Conservation (phyloP, 2,329 filamentous ascomycete genomes). For the Geosmithia flava region DNA sequence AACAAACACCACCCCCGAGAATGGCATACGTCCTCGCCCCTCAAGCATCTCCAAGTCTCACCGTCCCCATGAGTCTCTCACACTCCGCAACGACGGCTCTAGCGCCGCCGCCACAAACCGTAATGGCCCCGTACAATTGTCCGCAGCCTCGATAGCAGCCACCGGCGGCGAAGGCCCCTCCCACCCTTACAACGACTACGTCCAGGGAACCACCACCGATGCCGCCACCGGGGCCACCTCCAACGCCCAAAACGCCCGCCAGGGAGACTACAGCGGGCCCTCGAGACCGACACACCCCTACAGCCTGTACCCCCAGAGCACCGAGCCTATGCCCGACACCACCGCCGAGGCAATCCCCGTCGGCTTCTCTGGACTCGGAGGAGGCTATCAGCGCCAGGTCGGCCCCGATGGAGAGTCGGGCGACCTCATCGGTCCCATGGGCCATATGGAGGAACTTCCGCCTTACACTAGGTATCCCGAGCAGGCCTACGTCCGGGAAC, state of each 20-base stretch:
- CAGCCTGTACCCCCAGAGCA: slow-evolving; percentile 73
- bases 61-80: slow-evolving; percentile 33
- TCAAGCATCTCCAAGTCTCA: slow-evolving; percentile 46
- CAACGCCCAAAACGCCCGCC: slow-evolving; percentile 31
- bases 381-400: slow-evolving; percentile 57
- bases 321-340: slow-evolving; percentile 36
- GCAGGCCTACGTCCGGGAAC: slow-evolving; percentile 35
- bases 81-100: slow-evolving; percentile 38
- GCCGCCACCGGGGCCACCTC: background rate
- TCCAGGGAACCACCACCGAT: background rate
- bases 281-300: slow-evolving; percentile 74
- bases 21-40: slow-evolving; percentile 20
- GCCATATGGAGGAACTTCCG: slow-evolving; percentile 81
- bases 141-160: slow-evolving; percentile 3
- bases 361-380: slow-evolving; percentile 59
- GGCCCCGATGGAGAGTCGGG: slow-evolving; percentile 74
- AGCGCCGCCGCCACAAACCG: background rate
- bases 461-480: slow-evolving; percentile 88
- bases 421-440: slow-evolving; percentile 76
- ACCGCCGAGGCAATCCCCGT: slow-evolving; percentile 41
- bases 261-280: slow-evolving; percentile 38
- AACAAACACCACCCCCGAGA: slow-evolving; percentile 6
- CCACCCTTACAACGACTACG: background rate
- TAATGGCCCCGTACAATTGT: slow-evolving; percentile 4
- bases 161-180: slow-evolving; percentile 6